phyloP scores from a whole-genome alignment of 2,329 filamentous ascomycete species.

The Exserohilum turcica region DNA sequence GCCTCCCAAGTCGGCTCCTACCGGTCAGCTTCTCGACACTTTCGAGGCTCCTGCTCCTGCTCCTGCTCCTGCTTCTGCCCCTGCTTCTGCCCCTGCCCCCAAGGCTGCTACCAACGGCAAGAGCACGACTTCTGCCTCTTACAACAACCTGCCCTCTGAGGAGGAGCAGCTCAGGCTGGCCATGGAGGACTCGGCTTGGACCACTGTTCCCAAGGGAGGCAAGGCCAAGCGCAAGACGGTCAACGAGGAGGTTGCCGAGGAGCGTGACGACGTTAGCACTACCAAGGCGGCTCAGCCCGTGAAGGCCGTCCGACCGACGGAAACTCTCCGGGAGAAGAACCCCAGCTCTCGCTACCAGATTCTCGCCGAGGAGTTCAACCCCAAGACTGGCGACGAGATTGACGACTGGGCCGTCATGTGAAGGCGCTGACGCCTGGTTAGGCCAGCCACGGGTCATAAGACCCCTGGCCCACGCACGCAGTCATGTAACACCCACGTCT shows the following conservation, averaged over 20 bases:
- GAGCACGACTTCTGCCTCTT: constrained; percentile 48
- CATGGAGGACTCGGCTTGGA: constrained; percentile 61
- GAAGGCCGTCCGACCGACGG: constrained; percentile 32
- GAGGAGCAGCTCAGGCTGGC: constrained; percentile 64
- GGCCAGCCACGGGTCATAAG: constrained; percentile 1
- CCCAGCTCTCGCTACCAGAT: constrained; percentile 39
- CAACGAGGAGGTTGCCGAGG: constrained; percentile 51
- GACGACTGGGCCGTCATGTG: constrained; percentile 52
- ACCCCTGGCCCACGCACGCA: background rate
- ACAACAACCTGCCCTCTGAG: constrained; percentile 61
- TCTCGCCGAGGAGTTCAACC: constrained; percentile 33
- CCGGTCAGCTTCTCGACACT: constrained; percentile 55
- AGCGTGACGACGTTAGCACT: constrained; percentile 36
- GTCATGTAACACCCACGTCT: background rate
- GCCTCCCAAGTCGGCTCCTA: constrained; percentile 27
- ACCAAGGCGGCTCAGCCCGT: constrained; percentile 23
- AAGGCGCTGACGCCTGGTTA: background rate
- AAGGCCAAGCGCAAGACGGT: constrained; percentile 60
- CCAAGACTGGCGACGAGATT: constrained; percentile 42
- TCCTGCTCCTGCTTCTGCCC: background rate
- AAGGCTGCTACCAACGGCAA: constrained; percentile 50
- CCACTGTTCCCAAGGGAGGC: constrained; percentile 60
- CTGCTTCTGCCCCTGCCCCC: background rate
- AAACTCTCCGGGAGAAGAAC: constrained; percentile 36
- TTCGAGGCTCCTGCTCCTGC: constrained; percentile 51